Conservation (phyloP, 1,139 yeast genomes). For the Pichia inconspicua region DNA sequence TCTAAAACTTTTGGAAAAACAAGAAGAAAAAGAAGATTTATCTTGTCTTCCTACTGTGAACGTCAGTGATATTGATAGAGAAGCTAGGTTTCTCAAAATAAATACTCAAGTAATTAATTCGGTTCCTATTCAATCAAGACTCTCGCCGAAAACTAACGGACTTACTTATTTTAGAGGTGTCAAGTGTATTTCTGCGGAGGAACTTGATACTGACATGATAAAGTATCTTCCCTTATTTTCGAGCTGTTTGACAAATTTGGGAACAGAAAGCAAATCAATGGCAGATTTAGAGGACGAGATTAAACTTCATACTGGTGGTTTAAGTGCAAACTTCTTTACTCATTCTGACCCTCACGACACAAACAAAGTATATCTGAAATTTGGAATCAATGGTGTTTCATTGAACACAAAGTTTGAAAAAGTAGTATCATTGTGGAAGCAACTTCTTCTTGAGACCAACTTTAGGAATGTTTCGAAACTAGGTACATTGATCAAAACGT, state of each 20-base stretch:
- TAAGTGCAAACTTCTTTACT: conserved; percentile 51
- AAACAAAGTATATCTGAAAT: conserved; percentile 37
- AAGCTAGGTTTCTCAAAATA: conserved; percentile 38
- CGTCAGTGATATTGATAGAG: conserved; percentile 60
- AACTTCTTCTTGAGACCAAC: conserved; percentile 62
- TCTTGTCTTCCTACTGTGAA: conserved; percentile 74
- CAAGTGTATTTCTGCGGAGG: conserved; percentile 29
- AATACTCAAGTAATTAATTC: conserved; percentile 28
- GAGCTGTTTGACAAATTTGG: conserved; percentile 76
- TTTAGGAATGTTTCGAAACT: conserved; percentile 66
- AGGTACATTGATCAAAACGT: conserved; percentile 60
- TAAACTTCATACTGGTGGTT: conserved; percentile 78
- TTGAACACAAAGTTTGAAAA: conserved; percentile 56
- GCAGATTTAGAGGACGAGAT: conserved; percentile 81
- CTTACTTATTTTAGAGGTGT: conserved; percentile 63
- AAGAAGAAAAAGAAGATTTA: conserved; percentile 62
- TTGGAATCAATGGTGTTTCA: conserved; percentile 62
- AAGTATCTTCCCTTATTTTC: conserved; percentile 72
- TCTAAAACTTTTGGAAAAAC: conserved; percentile 49
- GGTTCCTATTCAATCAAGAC: conserved; percentile 22
- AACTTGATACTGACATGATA: conserved; percentile 52
- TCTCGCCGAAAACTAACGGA: conserved; percentile 53
- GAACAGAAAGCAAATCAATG: conserved; percentile 63
- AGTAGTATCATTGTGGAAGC: conserved; percentile 59
- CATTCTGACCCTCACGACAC: conserved; percentile 49